These are phyloP conservation scores for Macroventuria anomochaeta DNA, from an alignment of 2,329 filamentous ascomycete genomes.

Conservation along the genomic window DNA sequence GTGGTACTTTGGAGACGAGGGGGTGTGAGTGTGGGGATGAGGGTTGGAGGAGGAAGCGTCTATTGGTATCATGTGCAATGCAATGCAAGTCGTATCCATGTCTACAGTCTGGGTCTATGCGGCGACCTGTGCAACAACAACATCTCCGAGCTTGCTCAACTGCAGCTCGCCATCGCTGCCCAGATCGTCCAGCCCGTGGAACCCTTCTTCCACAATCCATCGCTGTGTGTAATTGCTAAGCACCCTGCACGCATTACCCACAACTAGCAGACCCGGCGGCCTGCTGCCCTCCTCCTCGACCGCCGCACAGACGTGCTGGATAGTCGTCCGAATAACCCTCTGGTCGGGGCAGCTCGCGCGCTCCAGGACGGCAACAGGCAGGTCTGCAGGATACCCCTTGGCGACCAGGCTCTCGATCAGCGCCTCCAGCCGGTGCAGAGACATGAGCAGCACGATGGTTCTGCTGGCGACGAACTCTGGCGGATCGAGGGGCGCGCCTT, in stretches of 20 bases:
- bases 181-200: conserved; percentile 69
- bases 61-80: conserved; percentile 14
- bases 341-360: conserved; percentile 94
- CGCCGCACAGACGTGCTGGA: conserved; percentile 78
- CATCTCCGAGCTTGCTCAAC: conserved; percentile 25
- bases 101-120: not conserved
- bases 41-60: too few relatives aligned
- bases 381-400: conserved; percentile 71
- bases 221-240: conserved; percentile 67
- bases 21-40: not conserved
- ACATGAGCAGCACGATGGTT: conserved; percentile 95
- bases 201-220: conserved; percentile 90
- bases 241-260: conserved; percentile 83
- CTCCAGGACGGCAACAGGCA: conserved; percentile 92
- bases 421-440: conserved; percentile 79
- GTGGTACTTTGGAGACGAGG: conserved; percentile 10
- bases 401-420: conserved; percentile 71
- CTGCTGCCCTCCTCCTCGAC: conserved; percentile 88
- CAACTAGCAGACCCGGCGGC: conserved; percentile 86
- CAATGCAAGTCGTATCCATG: not conserved
- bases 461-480: conserved; percentile 77
- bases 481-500: conserved; percentile 81
- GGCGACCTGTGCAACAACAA: conserved; percentile 16
- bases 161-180: conserved; percentile 32
- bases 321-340: conserved; percentile 85